A percentile compares a stretch with the other conserved stretches of the same genome.
Evolutionary conservation across 768 basidiomycete genomes (phyloP).

Genomic region (Mycena rebaudengoi): DNA sequence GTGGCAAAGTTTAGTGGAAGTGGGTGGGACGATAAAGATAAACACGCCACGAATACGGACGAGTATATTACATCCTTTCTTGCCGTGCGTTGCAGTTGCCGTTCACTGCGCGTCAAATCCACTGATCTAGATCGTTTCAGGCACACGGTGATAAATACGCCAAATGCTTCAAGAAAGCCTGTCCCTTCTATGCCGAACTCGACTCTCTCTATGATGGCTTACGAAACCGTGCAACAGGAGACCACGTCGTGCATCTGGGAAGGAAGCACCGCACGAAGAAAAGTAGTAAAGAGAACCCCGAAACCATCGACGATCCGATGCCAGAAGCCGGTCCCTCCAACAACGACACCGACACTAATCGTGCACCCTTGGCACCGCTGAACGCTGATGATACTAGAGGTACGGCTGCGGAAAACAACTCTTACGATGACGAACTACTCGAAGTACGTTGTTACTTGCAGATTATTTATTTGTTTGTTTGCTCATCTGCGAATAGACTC

Average conservation of each 20-base stretch:
- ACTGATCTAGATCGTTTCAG: not conserved
- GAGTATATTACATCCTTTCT: not conserved
- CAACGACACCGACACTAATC: too few species aligned
- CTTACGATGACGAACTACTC: too few species aligned
- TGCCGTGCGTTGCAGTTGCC: not conserved
- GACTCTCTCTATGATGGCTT: not conserved
- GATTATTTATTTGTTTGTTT: too few species aligned
- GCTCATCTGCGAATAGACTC: not conserved
- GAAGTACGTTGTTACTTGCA: too few species aligned
- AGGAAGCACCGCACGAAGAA: not conserved
- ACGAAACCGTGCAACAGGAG: not conserved
- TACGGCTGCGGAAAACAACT: not conserved
- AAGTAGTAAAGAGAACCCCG: not conserved
- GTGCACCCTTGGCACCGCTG: too few species aligned
- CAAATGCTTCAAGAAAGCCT: not conserved
- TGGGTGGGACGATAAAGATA: not conserved
- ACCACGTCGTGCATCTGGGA: not conserved
- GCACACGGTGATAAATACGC: not conserved
- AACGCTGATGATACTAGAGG: too few species aligned
- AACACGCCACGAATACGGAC: not conserved
- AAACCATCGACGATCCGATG: not conserved
- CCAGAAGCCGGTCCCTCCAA: not conserved
- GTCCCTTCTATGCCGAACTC: not conserved
- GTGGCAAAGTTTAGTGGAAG: not conserved
- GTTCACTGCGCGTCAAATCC: not conserved